Evolutionary conservation across 768 basidiomycete genomes (phyloP).

Genomic region (Tulasnella sp.): DNA sequence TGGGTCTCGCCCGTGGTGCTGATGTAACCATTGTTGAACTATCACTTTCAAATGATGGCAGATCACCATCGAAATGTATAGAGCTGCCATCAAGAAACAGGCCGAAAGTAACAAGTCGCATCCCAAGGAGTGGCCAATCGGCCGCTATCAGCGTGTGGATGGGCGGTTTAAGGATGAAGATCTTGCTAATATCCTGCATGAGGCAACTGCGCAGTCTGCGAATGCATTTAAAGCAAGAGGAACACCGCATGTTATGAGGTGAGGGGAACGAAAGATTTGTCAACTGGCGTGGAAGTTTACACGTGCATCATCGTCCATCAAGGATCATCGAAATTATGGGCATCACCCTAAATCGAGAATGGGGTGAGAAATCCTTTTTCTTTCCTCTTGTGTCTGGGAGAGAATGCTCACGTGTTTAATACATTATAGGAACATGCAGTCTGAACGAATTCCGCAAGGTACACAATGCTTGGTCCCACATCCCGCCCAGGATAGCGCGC

Average conservation of each 20-base stretch:
- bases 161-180: conserved; percentile 35
- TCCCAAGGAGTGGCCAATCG: background rate
- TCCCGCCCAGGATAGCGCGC: too few species aligned
- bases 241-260: conserved; percentile 35
- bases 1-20: too few species aligned
- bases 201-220: conserved; percentile 34
- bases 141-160: background rate
- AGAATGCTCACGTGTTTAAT: background rate
- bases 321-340: conserved; percentile 36
- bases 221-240: conserved; percentile 37
- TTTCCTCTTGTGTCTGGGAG: background rate
- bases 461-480: background rate
- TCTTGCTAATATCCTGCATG: conserved; percentile 34
- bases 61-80: conserved; percentile 24
- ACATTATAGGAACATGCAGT: conserved; percentile 39
- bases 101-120: background rate
- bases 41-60: background rate
- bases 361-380: conserved; percentile 26
- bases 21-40: background rate
- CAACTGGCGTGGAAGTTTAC: background rate
- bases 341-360: conserved; percentile 36
- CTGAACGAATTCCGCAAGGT: conserved; percentile 81
- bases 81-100: background rate
- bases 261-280: background rate
- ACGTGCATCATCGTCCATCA: too few species aligned